Conservation (phyloP, 208 protist genomes). For the Porcisia deanei region DNA sequence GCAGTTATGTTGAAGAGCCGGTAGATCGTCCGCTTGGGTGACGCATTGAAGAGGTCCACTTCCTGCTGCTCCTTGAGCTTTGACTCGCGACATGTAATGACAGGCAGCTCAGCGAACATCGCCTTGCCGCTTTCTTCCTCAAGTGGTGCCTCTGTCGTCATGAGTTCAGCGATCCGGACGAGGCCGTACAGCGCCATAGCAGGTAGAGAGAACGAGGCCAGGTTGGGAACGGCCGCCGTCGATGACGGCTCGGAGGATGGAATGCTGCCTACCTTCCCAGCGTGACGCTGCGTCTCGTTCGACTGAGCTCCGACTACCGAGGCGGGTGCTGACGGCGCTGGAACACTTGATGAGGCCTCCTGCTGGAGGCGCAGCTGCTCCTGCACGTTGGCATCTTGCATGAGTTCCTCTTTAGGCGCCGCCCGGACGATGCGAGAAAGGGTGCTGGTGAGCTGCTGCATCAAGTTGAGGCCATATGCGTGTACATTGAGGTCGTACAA, state of each 20-base stretch:
- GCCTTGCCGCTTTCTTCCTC: conserved; percentile 41
- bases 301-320: neutral
- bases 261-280: conserved; percentile 1
- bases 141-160: conserved; percentile 50
- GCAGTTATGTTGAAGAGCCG: conserved; percentile 65
- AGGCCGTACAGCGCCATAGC: conserved; percentile 79
- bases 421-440: conserved; percentile 79
- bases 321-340: neutral
- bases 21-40: conserved; percentile 70
- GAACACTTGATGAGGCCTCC: conserved; percentile 3
- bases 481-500: conserved; percentile 83
- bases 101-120: conserved; percentile 29
- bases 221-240: conserved; percentile 1
- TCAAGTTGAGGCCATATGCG: conserved; percentile 75
- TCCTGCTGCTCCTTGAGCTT: conserved; percentile 83
- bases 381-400: conserved; percentile 20
- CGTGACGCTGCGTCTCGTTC: neutral
- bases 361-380: conserved; percentile 33
- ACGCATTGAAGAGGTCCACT: conserved; percentile 76
- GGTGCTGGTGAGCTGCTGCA: conserved; percentile 78
- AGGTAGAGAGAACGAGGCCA: conserved; percentile 42
- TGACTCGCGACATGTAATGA: conserved; percentile 50
- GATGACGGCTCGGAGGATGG: neutral
- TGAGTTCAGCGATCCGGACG: conserved; percentile 58
- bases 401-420: conserved; percentile 44